phyloP scores from a whole-genome alignment of 176 grass and related monocot species.

The Miscanthus lutarioriparius region DNA sequence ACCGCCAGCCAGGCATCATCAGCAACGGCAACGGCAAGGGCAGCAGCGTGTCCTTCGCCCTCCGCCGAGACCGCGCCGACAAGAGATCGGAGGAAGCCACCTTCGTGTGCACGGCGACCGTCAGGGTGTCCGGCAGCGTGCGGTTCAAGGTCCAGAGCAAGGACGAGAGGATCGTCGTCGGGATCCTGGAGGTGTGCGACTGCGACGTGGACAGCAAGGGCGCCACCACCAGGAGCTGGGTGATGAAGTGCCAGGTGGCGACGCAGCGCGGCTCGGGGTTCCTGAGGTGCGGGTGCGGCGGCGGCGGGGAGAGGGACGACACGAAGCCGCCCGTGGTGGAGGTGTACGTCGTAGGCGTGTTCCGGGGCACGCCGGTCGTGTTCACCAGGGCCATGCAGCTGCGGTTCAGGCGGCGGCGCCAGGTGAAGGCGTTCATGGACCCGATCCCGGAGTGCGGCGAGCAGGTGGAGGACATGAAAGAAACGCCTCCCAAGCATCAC shows the following conservation, averaged over 20 bases:
- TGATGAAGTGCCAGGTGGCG: constrained; percentile 53
- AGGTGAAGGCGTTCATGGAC: constrained; percentile 45
- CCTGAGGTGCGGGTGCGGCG: constrained; percentile 8
- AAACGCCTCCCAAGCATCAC: constrained; percentile 7
- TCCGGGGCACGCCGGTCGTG: constrained; percentile 57
- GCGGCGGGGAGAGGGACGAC: neutral
- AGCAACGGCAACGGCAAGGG: neutral
- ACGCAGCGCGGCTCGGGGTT: constrained; percentile 37
- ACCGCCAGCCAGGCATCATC: neutral
- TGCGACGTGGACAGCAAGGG: constrained; percentile 12
- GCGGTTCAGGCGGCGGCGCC: constrained; percentile 32
- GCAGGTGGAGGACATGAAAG: constrained; percentile 2
- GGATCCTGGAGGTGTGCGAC: constrained; percentile 59
- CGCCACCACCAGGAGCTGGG: constrained; percentile 32
- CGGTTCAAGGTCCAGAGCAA: constrained; percentile 63
- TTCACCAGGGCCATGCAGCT: constrained; percentile 67
- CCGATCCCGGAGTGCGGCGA: constrained; percentile 64
- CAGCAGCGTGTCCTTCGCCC: constrained; percentile 38
- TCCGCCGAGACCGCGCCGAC: constrained; percentile 53
- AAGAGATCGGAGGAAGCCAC: constrained; percentile 45
- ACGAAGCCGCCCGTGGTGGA: constrained; percentile 39
- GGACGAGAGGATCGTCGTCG: constrained; percentile 53
- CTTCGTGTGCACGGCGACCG: constrained; percentile 59
- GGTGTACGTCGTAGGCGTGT: constrained; percentile 77
- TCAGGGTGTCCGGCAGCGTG: constrained; percentile 63